These are phyloP conservation scores for Sporothrix pseudoabietina DNA, from an alignment of 2,329 filamentous ascomycete genomes.

Conservation along the genomic window DNA sequence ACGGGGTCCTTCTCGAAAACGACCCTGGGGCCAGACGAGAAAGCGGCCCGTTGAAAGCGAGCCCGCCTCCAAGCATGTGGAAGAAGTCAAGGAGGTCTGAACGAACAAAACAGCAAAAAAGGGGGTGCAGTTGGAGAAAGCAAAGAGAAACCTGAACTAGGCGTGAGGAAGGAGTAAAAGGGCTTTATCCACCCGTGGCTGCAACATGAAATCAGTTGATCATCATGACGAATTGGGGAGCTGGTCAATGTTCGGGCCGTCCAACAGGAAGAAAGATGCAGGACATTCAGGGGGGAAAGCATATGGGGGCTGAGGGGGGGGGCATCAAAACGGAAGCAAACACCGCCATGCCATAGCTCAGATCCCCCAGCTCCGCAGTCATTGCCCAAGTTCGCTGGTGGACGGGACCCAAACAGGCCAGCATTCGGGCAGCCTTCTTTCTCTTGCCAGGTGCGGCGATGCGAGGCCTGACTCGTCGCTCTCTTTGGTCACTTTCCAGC, in stretches of 20 bases:
- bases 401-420: not conserved
- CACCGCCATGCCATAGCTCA: not conserved
- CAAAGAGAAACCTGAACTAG: not conserved
- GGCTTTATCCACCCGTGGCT: not conserved
- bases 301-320: not conserved
- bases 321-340: not conserved
- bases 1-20: not conserved
- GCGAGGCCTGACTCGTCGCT: not conserved
- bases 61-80: not conserved
- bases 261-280: not conserved
- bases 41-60: constrained; percentile 9
- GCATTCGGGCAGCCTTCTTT: not conserved
- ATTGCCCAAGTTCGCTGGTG: not conserved
- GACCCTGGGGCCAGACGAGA: not conserved
- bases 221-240: constrained; percentile 6
- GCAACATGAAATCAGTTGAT: not conserved
- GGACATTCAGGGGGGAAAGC: not conserved
- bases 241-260: not conserved
- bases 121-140: not conserved
- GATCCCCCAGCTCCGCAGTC: not conserved
- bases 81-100: not conserved
- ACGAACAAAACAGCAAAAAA: not conserved
- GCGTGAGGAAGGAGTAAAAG: not conserved
- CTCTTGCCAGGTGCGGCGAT: not conserved
- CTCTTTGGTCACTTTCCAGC: not conserved